Evolutionary conservation across 768 basidiomycete genomes (phyloP).

Genomic region (Russula ochroleuca): DNA sequence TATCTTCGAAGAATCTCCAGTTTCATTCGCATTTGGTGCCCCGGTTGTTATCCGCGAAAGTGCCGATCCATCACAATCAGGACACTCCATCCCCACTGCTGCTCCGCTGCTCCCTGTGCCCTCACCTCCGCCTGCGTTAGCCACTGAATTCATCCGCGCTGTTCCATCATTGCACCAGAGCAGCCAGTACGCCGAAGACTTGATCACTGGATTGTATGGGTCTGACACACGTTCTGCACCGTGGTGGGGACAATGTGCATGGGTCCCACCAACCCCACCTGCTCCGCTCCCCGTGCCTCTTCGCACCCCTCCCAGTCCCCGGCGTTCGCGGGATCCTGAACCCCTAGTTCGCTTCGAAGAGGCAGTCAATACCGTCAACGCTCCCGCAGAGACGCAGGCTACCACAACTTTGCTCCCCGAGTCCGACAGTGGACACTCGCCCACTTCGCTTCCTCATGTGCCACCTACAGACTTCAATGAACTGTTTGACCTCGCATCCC

Average conservation of each 20-base stretch:
- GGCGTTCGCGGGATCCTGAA: slow-evolving; percentile 16
- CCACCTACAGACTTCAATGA: slow-evolving; percentile 27
- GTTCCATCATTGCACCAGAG: slow-evolving; percentile 17
- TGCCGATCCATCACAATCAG: not conserved
- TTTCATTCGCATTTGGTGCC: not conserved
- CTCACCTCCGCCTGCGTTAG: slow-evolving; percentile 19
- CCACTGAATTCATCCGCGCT: slow-evolving; percentile 13
- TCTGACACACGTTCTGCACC: not conserved
- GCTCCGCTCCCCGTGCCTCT: slow-evolving; percentile 18
- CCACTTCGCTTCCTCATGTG: slow-evolving; percentile 25
- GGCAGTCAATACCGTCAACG: not conserved
- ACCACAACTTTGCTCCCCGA: not conserved
- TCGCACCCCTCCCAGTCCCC: slow-evolving; percentile 16
- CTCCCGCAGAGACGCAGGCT: not conserved
- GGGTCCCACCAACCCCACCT: slow-evolving; percentile 21
- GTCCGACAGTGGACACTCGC: slow-evolving; percentile 3
- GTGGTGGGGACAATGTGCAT: slow-evolving; percentile 22
- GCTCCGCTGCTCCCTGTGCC: slow-evolving; percentile 22
- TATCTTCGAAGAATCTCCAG: not conserved
- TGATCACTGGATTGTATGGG: slow-evolving; percentile 1
- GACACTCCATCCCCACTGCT: not conserved
- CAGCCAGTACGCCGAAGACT: not conserved
- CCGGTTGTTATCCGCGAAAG: slow-evolving; percentile 1
- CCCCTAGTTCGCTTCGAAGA: slow-evolving; percentile 9
- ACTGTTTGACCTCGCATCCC: slow-evolving; percentile 27